Conservation (phyloP, 1,284 basidiomycete species). For the Ceratobasidium theobromae region DNA sequence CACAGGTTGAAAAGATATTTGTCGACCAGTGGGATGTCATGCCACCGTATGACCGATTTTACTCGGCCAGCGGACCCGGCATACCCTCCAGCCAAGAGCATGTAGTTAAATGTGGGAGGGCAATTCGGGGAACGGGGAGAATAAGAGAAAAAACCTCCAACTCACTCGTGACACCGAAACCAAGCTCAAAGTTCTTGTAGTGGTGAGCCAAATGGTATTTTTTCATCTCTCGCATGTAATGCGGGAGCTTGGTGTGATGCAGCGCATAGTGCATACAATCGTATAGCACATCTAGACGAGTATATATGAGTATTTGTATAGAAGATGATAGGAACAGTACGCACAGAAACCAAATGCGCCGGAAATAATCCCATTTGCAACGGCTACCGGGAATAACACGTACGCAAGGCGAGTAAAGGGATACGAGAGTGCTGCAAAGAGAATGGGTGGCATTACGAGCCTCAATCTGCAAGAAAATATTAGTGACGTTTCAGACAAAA, state of each 20-base stretch:
- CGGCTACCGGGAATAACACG: constrained; percentile 73
- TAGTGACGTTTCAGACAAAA: neutral
- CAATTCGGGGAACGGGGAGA: neutral
- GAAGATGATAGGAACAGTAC: constrained; percentile 42
- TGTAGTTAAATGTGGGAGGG: neutral
- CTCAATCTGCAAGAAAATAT: constrained; percentile 58
- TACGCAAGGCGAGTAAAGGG: constrained; percentile 92
- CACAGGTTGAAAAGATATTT: no score
- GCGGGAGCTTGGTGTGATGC: constrained; percentile 87
- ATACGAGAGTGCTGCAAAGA: constrained; percentile 78
- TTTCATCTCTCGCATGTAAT: constrained; percentile 90
- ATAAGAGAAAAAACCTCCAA: constrained; percentile 31
- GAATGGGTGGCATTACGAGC: constrained; percentile 93
- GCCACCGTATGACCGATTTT: neutral
- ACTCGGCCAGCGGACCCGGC: constrained; percentile 31
- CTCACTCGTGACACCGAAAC: constrained; percentile 93
- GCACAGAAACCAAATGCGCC: constrained; percentile 89
- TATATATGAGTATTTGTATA: neutral
- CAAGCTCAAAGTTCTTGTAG: constrained; percentile 97
- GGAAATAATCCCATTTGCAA: constrained; percentile 92
- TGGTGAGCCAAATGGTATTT: constrained; percentile 98
- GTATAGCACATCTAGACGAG: constrained; percentile 70
- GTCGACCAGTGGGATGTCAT: no score
- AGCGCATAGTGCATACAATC: constrained; percentile 93
- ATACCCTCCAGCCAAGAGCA: no score